phyloP scores from a whole-genome alignment of 2,329 filamentous ascomycete species.

The Aurifilum marmelostoma region DNA sequence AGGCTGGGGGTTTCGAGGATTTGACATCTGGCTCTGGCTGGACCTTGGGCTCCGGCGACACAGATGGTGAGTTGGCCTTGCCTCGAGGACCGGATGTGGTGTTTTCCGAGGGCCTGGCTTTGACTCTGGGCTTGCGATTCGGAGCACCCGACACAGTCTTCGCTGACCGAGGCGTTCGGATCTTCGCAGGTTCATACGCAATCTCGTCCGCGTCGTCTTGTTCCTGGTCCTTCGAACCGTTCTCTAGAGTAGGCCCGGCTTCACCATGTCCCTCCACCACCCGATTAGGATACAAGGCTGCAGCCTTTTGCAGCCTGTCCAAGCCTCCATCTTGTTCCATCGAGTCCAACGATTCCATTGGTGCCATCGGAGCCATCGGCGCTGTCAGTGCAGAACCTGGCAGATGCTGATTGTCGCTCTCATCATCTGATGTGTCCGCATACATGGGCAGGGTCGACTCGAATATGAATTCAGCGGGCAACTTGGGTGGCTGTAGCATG shows the following conservation, averaged over 20 bases:
- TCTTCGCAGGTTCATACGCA: slow-evolving; percentile 26
- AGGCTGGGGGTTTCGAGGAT: slow-evolving; percentile 19
- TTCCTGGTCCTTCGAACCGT: slow-evolving; percentile 2
- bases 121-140: neutral
- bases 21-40: slow-evolving; percentile 23
- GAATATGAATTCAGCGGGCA: slow-evolving; percentile 20
- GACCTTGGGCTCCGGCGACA: slow-evolving; percentile 22
- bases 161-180: slow-evolving; percentile 11
- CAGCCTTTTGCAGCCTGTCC: neutral
- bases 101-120: neutral
- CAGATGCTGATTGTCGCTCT: slow-evolving; percentile 12
- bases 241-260: neutral
- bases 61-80: neutral
- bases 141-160: neutral
- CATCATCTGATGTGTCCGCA: slow-evolving; percentile 20
- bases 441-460: neutral
- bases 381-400: slow-evolving; percentile 17
- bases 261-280: neutral
- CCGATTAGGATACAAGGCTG: neutral
- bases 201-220: slow-evolving; percentile 25
- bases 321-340: neutral
- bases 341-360: slow-evolving; percentile 5
- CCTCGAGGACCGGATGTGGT: neutral
- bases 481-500: slow-evolving; percentile 25
- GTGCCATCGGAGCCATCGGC: slow-evolving; percentile 20